A percentile compares a stretch with the other conserved stretches of the same genome.
Conservation (phyloP, 2,329 filamentous ascomycete species). For the Malbranchea cinnamomea region DNA sequence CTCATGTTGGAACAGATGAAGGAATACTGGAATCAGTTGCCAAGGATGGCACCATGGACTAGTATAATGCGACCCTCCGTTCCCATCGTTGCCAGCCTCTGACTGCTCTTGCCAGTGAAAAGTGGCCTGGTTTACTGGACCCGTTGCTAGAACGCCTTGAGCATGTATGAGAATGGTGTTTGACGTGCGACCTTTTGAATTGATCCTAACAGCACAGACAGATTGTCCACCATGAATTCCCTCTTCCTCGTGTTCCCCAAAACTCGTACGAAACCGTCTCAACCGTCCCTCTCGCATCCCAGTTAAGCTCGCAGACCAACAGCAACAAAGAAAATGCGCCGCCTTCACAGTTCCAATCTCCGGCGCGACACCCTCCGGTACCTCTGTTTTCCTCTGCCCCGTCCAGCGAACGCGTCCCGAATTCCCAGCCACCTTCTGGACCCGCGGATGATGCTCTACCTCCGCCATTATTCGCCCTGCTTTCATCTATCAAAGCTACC, state of each 20-base stretch:
- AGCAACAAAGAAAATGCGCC: constrained; percentile 25
- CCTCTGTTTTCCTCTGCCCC: constrained; percentile 22
- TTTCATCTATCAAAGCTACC: constrained; percentile 44
- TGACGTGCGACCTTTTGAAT: neutral
- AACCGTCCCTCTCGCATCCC: constrained; percentile 12
- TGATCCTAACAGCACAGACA: constrained; percentile 22
- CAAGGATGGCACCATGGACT: constrained; percentile 42
- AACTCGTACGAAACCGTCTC: constrained; percentile 20
- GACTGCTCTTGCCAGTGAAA: constrained; percentile 37
- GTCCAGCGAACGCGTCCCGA: constrained; percentile 26
- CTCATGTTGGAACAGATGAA: constrained; percentile 32
- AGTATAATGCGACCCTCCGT: constrained; percentile 28
- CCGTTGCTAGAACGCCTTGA: constrained; percentile 55
- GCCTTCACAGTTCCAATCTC: constrained; percentile 17
- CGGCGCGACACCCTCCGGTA: constrained; percentile 23
- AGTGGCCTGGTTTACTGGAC: constrained; percentile 54
- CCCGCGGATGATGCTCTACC: constrained; percentile 41
- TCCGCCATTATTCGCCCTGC: constrained; percentile 46
- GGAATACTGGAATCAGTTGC: constrained; percentile 41
- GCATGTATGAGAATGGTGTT: constrained; percentile 29
- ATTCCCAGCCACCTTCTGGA: constrained; percentile 29
- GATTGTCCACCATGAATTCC: constrained; percentile 65
- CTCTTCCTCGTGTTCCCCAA: constrained; percentile 46
- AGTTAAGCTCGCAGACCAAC: constrained; percentile 17
- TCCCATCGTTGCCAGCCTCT: constrained; percentile 17